Percentiles rank a stretch among this genome's conserved stretches.
These are phyloP conservation scores for Rhodotorula sp. DNA, from an alignment of 1,284 basidiomycete genomes.

Conservation along the genomic window DNA sequence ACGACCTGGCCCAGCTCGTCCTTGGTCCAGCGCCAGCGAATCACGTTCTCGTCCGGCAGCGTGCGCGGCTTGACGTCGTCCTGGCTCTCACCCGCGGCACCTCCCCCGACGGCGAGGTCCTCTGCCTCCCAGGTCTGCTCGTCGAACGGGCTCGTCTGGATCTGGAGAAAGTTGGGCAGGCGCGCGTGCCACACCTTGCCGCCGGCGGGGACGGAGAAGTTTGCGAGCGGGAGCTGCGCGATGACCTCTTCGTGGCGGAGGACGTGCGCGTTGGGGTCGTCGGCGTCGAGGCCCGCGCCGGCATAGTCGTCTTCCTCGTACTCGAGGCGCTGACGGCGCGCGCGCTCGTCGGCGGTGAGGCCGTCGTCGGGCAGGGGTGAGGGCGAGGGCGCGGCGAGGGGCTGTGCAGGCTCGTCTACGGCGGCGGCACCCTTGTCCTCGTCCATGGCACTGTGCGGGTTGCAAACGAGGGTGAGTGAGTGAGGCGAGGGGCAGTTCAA, in stretches of 20 bases:
- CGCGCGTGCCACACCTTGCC: constrained; percentile 64
- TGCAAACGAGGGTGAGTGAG: too few species aligned
- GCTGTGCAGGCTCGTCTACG: background rate
- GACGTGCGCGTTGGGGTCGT: constrained; percentile 54
- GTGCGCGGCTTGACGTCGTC: constrained; percentile 29
- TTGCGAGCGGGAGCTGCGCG: constrained; percentile 72
- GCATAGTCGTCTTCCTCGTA: constrained; percentile 76
- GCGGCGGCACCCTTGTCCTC: background rate
- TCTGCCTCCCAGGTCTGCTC: constrained; percentile 72
- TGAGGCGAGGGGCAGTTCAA: background rate
- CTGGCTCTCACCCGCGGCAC: constrained; percentile 64
- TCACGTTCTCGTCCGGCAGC: constrained; percentile 81
- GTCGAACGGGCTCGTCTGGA: constrained; percentile 79
- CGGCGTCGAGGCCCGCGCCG: constrained; percentile 62
- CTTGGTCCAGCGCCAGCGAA: constrained; percentile 85
- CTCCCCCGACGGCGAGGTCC: constrained; percentile 62
- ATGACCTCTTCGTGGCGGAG: constrained; percentile 57
- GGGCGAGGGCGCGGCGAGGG: constrained; percentile 11
- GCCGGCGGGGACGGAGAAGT: constrained; percentile 69
- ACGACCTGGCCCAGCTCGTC: constrained; percentile 69
- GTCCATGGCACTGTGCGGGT: background rate
- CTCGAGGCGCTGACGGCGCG: constrained; percentile 68
- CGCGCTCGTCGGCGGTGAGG: constrained; percentile 67
- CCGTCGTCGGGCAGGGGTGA: constrained; percentile 57
- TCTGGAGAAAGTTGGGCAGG: constrained; percentile 77